Evolutionary conservation across 2,329 filamentous ascomycete genomes (phyloP).

Genomic region (Talaromyces rugulosus): DNA sequence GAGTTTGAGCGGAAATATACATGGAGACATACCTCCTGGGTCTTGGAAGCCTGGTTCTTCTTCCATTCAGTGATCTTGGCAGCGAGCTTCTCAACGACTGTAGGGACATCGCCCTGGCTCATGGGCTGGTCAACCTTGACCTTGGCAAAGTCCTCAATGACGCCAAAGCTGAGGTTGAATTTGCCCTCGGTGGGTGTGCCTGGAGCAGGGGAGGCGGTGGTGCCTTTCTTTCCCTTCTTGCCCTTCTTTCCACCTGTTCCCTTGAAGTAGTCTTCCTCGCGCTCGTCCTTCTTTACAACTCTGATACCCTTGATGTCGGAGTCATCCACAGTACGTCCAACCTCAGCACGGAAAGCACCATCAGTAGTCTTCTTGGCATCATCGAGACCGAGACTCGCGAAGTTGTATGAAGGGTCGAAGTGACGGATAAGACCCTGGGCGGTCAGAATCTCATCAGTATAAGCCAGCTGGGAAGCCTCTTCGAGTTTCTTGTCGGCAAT

Average conservation of each 20-base stretch:
- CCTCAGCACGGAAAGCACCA: constrained; percentile 72
- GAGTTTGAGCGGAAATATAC: not conserved
- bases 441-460: constrained; percentile 85
- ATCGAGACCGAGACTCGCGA: constrained; percentile 52
- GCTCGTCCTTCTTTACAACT: constrained; percentile 79
- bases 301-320: constrained; percentile 80
- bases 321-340: constrained; percentile 78
- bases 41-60: constrained; percentile 81
- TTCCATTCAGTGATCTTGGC: constrained; percentile 91
- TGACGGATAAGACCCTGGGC: constrained; percentile 84
- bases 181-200: constrained; percentile 51
- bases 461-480: constrained; percentile 67
- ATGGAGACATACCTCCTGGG: constrained; percentile 64
- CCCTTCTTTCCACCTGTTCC: constrained; percentile 74
- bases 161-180: constrained; percentile 84
- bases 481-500: constrained; percentile 53
- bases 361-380: constrained; percentile 44
- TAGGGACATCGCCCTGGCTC: constrained; percentile 75
- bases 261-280: constrained; percentile 79
- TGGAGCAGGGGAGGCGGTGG: constrained; percentile 44
- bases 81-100: constrained; percentile 81
- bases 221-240: constrained; percentile 78
- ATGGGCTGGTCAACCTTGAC: constrained; percentile 85
- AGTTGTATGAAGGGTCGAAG: constrained; percentile 80
- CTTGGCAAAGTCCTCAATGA: constrained; percentile 84